Base-by-base conservation (phyloP, 192 early-diverging fungal species). In the Mortierella claussenii region DNA sequence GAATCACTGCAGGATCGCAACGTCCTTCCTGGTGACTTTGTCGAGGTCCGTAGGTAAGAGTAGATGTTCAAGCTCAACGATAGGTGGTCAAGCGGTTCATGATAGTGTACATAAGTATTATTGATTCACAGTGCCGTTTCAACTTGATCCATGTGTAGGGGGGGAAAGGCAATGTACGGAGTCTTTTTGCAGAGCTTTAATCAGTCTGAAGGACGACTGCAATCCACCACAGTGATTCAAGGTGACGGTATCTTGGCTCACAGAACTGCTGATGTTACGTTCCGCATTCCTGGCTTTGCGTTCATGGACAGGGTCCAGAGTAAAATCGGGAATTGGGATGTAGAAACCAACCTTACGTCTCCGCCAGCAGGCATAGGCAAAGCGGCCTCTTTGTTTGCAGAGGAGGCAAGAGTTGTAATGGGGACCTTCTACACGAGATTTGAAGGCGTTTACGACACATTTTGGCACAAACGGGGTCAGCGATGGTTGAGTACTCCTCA, bases 191-290 rank as follows among this genome's bases (percentile, higher is more conserved):
- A 50, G 24, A 45, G 31, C 40, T 76, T 76, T 62, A 65, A 76
- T 44, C 64, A 66, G 27, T 28, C 49, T 7, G 73, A 62, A 44
- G 73, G 64, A 6, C 64, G 73, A 49, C 47, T 76, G 18, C 57
- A 76, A 1, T 76, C 73, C 1, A 67, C 57, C 32, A 56, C 48
- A 23, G 43, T 67, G 24, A 36, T 36, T 0, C 65, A 49, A 4
- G 73, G 73, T 2, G 73, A 60, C 20, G 12, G 32, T 4, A 47
- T 76, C 10, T 31, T 76, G 10, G 10, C 8, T 0, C 74, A 81
- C 40, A 71, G 70, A 36, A 82, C 71, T 15, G 81, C 79, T 9
- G 79, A 81, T 48, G 78, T 88, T 48, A 70, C 79, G 1, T 88
- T 85, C 60, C 68, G 54, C 13, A 60, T 85, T 51, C 78, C 83